Conservation (phyloP, 495 filamentous ascomycete species). For the Clohesyomyces aquaticus region DNA sequence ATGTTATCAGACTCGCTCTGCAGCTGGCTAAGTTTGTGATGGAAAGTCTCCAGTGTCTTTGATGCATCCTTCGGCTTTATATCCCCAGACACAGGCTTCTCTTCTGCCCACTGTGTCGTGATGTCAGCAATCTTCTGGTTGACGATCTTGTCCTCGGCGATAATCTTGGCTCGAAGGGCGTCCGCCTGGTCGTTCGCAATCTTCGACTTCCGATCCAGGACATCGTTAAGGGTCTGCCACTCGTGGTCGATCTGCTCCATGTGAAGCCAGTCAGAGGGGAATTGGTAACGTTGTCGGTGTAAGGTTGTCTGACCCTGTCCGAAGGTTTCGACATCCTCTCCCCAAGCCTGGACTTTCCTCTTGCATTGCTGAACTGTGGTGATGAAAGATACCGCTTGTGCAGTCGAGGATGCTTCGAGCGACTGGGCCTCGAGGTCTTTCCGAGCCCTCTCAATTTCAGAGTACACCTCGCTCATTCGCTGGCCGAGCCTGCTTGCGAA, state of each 20-base stretch:
- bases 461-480: conserved; percentile 84
- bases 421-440: conserved; percentile 87
- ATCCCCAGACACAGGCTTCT: conserved; percentile 94
- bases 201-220: conserved; percentile 85
- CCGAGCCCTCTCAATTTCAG: conserved; percentile 84
- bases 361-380: conserved; percentile 96
- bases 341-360: conserved; percentile 89
- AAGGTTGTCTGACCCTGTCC: conserved; percentile 91
- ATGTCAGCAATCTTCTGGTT: conserved; percentile 83
- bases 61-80: conserved; percentile 87
- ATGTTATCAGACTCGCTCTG: conserved; percentile 91
- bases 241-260: conserved; percentile 92
- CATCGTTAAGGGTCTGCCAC: conserved; percentile 88
- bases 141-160: conserved; percentile 89
- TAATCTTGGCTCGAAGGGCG: conserved; percentile 91
- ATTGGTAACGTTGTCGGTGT: conserved; percentile 85
- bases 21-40: conserved; percentile 76
- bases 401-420: conserved; percentile 88
- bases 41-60: conserved; percentile 75
- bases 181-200: conserved; percentile 95
- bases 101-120: conserved; percentile 83
- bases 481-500: conserved; percentile 89
- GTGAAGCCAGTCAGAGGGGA: conserved; percentile 88
- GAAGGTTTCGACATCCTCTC: conserved; percentile 93
- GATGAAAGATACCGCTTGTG: conserved; percentile 96